Evolutionary conservation across 192 early-diverging fungal genomes (phyloP).

Genomic region (Gigaspora rosea): DNA sequence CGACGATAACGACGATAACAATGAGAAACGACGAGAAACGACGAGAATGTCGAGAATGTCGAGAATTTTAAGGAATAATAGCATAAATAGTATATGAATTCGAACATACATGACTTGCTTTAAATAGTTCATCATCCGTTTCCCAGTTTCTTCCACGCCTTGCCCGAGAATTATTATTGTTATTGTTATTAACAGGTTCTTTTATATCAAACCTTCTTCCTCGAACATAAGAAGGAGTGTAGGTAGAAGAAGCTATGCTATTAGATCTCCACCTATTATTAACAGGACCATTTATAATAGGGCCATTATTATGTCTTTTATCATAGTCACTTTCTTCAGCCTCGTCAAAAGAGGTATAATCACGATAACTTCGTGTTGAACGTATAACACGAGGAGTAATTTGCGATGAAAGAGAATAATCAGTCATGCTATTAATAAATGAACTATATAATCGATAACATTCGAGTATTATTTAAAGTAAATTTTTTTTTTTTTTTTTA

Average conservation of each 20-base stretch:
- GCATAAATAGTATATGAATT: too few species aligned
- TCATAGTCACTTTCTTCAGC: conserved; percentile 15
- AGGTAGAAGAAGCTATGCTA: background rate
- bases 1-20: background rate
- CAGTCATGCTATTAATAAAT: too few species aligned
- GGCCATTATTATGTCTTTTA: background rate
- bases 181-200: background rate
- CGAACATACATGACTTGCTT: conserved; percentile 23
- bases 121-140: conserved; percentile 30
- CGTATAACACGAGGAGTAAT: conserved; percentile 4
- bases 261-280: background rate
- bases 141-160: conserved; percentile 16
- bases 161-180: background rate
- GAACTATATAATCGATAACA: too few species aligned
- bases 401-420: background rate
- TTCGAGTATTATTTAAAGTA: too few species aligned
- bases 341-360: conserved; percentile 12
- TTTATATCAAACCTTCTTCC: conserved; percentile 16
- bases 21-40: background rate
- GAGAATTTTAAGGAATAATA: too few species aligned
- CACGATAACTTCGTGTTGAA: conserved; percentile 9
- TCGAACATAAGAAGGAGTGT: background rate
- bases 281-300: too few species aligned
- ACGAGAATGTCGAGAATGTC: background rate
- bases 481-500: too few species aligned